Evolutionary conservation across 108 stramenopile species (phyloP).

Genomic region (Schizochytrium sp.): DNA sequence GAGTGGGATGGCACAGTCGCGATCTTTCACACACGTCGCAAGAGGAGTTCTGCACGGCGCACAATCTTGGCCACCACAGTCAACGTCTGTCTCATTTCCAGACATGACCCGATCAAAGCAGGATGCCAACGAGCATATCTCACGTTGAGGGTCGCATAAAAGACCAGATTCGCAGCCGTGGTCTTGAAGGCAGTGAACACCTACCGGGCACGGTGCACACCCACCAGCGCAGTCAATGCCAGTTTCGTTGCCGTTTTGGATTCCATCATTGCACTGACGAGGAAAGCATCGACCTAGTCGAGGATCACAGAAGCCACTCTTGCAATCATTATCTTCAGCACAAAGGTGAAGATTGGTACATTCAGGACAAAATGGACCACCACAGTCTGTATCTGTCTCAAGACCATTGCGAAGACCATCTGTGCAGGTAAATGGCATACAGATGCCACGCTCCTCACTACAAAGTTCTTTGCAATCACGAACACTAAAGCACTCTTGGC

Average conservation of each 20-base stretch:
- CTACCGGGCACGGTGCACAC: slow-evolving; percentile 3
- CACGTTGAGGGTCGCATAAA: not conserved
- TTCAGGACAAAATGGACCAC: slow-evolving; percentile 51
- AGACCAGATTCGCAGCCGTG: slow-evolving; percentile 43
- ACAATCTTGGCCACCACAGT: slow-evolving; percentile 62
- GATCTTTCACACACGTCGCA: not conserved
- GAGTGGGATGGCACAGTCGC: slow-evolving; percentile 39
- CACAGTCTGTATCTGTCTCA: slow-evolving; percentile 63
- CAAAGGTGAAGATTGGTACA: slow-evolving; percentile 41
- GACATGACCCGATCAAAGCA: slow-evolving; percentile 50
- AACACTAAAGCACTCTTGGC: not conserved
- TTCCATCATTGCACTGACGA: slow-evolving; percentile 38
- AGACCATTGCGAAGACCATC: slow-evolving; percentile 60
- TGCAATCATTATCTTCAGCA: slow-evolving; percentile 7
- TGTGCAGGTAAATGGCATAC: slow-evolving; percentile 58
- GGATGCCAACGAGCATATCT: not conserved
- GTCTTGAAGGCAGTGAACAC: slow-evolving; percentile 5
- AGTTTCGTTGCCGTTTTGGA: slow-evolving; percentile 16
- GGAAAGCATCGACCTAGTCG: slow-evolving; percentile 14
- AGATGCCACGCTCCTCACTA: slow-evolving; percentile 26
- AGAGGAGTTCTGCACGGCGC: not conserved
- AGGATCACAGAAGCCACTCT: slow-evolving; percentile 43
- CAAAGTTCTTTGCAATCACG: slow-evolving; percentile 19
- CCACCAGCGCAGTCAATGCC: slow-evolving; percentile 52
- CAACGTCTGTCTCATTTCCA: slow-evolving; percentile 57